Evolutionary conservation across 495 filamentous ascomycete species (phyloP), one percentile per base, ranked within the genome.

Genomic region (Amphirosellinia nigrospora): DNA sequence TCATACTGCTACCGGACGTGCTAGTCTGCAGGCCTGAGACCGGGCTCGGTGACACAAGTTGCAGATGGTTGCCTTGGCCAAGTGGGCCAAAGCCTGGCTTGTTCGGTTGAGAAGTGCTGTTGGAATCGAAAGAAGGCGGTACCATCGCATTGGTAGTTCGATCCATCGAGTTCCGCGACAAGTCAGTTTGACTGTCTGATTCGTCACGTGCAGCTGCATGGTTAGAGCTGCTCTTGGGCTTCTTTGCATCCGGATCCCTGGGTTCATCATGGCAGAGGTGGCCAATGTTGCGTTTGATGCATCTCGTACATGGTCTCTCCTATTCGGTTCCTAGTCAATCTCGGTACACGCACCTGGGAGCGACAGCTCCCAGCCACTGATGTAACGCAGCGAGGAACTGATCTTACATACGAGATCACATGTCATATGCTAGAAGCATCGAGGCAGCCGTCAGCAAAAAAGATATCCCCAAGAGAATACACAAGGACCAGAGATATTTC

Each of bases 261-360:
- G 94, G 94, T 82, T 98, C 96, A 79, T 99, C 96, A 83, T 98
- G 96, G 83, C 96, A 99, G 67, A 99, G 85, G 86, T 98, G 96
- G 73, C 95, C 96, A 80, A 99, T 99, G 85, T 97, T 97, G 76
- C 96, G 92, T 82, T 98, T 98, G 84, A 99, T 93, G 86, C 96
- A 99, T 83, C 96, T 90, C 67, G 93, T 93, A 87, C 96, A 99
- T 63, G 96, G 96, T 77, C 96, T 91, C 82, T 97, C 93, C 94
- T 96, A 79, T 79, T 78, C 79, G 71, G 72, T 80, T 71, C 71
- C 71, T 70, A 41, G 74, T 74, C 71, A 78, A 76, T 76, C 69
- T 76, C 70, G 74, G 71, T 71, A 74, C 71, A 78, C 70, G 69
- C 76, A 76, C 60, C 65, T 71, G 50, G 61, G 71, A 71, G 70